Evolutionary conservation across 768 basidiomycete species (phyloP), one percentile per base, ranked within the genome.

Genomic region (Tubosaeta brunneosetosa): DNA sequence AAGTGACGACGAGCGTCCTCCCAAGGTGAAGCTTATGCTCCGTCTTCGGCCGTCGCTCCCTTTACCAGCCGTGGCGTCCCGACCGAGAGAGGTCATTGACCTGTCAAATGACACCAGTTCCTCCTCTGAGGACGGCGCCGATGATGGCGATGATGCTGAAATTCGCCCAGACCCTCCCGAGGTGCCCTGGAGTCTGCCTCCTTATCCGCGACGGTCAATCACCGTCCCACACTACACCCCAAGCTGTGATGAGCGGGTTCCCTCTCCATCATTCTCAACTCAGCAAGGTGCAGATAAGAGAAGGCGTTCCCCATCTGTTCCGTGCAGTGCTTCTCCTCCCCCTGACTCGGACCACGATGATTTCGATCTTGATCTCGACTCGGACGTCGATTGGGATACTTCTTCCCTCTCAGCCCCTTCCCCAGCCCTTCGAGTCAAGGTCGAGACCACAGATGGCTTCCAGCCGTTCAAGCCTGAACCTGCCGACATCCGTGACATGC

Each of bases 21-120:
- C 81, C 19, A 88, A 88, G 63, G 80, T 87, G 61, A 88, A 86
- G 63, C 75, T 89, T 31, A 85, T 82, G 3, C 73, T 88, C 26
- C 79, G 84, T 34, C 78, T 88, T 40, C 80, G 80, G 51, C 71
- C 68, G 4, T 61, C 67, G 42, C 62, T 69, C 3, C 57, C 71
- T 1, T 59, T 42, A 6, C 36, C 52, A 16, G 48, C 48, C 50
- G 48, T 58, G 44, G 54, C 26, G 14, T 47, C 62, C 34, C 56
- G 25, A 4, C 40, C 59, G 8, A 63, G 59, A 31, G 68, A 70
- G 40, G 57, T 71, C 34, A 75, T 77, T 37, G 74, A 78, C 62
- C 60, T 78, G 32, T 73, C 77, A 3, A 68, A 67, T 32, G 77
- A 77, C 41, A 43, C 56, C 13, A 16, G 50, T 32, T 61, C 63